Evolutionary conservation across 2,329 filamentous ascomycete species (phyloP).

Genomic region (Ascochyta clinopodiicola): DNA sequence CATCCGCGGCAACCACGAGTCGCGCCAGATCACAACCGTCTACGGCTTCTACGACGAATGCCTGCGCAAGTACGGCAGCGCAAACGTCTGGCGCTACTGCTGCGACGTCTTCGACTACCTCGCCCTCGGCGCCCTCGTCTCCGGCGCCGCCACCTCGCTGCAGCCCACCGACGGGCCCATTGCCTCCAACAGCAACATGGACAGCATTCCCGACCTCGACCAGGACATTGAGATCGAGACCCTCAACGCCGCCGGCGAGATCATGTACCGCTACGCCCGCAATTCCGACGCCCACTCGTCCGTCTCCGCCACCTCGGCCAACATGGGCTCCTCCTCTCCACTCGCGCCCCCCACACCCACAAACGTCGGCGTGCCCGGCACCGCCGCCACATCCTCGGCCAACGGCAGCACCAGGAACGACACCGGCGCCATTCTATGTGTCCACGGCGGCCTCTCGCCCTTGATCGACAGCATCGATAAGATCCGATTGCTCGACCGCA

Average conservation of each 20-base stretch:
- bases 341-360: conserved; percentile 50
- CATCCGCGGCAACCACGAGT: conserved; percentile 95
- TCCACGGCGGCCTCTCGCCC: conserved; percentile 91
- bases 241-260: conserved; percentile 79
- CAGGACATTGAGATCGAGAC: conserved; percentile 92
- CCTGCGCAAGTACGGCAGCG: conserved; percentile 91
- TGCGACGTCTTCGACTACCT: conserved; percentile 99
- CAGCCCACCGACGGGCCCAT: conserved; percentile 65
- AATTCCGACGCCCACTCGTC: conserved; percentile 48
- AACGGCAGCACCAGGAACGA: conserved; percentile 62
- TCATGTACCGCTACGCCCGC: conserved; percentile 75
- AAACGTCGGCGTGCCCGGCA: conserved; percentile 76
- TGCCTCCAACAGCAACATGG: conserved; percentile 58
- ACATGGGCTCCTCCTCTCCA: conserved; percentile 44
- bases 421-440: conserved; percentile 78
- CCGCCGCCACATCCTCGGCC: conserved; percentile 76
- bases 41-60: conserved; percentile 99
- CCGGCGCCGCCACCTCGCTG: conserved; percentile 77
- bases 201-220: conserved; percentile 60
- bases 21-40: conserved; percentile 93
- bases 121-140: conserved; percentile 83
- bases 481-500: conserved; percentile 88
- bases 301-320: conserved; percentile 38
- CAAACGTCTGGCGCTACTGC: conserved; percentile 92
- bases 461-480: conserved; percentile 94